phyloP scores from a whole-genome alignment of 106 monocot genomes.

The Dendrobium huoshanense region DNA sequence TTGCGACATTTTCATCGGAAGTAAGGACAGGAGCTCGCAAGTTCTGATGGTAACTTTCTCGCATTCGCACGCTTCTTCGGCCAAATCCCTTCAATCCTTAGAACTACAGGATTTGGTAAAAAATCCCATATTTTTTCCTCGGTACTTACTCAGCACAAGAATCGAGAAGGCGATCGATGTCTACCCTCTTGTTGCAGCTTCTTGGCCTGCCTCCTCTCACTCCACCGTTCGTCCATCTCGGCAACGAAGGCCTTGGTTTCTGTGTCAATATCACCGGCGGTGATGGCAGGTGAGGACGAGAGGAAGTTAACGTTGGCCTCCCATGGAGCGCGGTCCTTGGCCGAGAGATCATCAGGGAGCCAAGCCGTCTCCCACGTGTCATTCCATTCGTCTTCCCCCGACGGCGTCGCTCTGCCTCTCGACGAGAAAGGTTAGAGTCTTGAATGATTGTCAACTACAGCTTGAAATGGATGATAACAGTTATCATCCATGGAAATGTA shows the following conservation, averaged over 20 bases:
- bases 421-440: background rate
- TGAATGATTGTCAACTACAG: background rate
- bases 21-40: too few species aligned
- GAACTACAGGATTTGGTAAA: too few species aligned
- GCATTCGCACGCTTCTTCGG: too few species aligned
- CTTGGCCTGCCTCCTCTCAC: slow-evolving; percentile 47
- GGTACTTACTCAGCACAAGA: slow-evolving; percentile 70
- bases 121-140: too few species aligned
- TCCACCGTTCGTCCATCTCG: slow-evolving; percentile 98
- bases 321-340: slow-evolving; percentile 48
- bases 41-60: too few species aligned
- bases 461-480: too few species aligned
- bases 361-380: slow-evolving; percentile 91
- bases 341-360: slow-evolving; percentile 55
- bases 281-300: slow-evolving; percentile 10
- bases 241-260: slow-evolving; percentile 90
- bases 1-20: too few species aligned
- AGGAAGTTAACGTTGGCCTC: slow-evolving; percentile 32
- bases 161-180: slow-evolving; percentile 87
- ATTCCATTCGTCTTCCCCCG: slow-evolving; percentile 71
- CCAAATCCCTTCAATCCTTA: too few species aligned
- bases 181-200: slow-evolving; percentile 21
- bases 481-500: too few species aligned
- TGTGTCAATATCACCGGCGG: slow-evolving; percentile 46
- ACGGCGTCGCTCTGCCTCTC: background rate